Base-by-base conservation (phyloP, 352 stramenopile species). In the Phytopythium sindhum region DNA sequence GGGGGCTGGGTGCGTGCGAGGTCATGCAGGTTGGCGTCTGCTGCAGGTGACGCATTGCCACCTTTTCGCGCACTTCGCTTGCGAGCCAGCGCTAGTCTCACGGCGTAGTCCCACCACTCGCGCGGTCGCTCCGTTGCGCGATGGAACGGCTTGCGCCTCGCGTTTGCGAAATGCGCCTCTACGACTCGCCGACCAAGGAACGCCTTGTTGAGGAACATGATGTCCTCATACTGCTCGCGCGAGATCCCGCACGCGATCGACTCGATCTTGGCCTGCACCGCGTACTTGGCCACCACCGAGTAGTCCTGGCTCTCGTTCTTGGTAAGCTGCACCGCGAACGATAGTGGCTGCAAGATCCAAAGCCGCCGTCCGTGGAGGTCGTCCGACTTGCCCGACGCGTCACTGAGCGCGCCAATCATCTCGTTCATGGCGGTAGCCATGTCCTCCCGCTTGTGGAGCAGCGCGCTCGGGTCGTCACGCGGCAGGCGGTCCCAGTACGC, bases 291-390 rank as follows among this genome's bases (percentile, higher is more conserved):
- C 7, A 74, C 79, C 10, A 70, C 64, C 24, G 77, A 78, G 60
- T 89, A 94, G 52, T 91, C 75, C 6, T 73, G 61, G 37, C 78
- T 91, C 63, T 95, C 86, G 60, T 93, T 95, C 70, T 93, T 92
- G 31, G 83, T 92, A 21, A 93, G 56, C 14, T 87, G 81, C 31
- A 90, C 82, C 2, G 44, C 72, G 5, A 93, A 28, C 1, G 77
- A 81, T 42, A 72, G 86, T 10, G 83, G 83, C 15, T 61, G 68
- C 29, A 91, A 48, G 33, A 90, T 60, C 83, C 83, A 91, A n/a
- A 72, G 41, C 35, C 73, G 54, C 14, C 67, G 63, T 7, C 33
- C 47, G 39, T 59, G 29, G 10, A 33, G 47, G 3, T 31, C 48
- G 24, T 5, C 48, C 8, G 63, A 48, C 51, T 63, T 37, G 47